Percentiles rank a stretch among this genome's conserved stretches.
These are phyloP conservation scores for Lipomyces sp. DNA, from an alignment of 805 yeast species.

Conservation along the genomic window DNA sequence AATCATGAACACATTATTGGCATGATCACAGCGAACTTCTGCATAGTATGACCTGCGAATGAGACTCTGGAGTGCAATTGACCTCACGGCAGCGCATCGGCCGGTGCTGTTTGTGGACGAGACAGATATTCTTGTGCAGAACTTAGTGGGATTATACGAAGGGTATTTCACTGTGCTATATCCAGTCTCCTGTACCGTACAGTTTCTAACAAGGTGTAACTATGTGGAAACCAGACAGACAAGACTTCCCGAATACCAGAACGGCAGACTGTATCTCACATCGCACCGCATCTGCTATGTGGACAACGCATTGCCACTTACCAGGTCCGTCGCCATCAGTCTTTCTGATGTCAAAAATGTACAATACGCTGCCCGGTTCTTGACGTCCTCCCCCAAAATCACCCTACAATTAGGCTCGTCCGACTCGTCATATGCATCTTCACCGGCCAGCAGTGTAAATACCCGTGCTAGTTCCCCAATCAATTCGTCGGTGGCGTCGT, in stretches of 20 bases:
- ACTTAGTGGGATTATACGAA: constrained; percentile 69
- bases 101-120: constrained; percentile 43
- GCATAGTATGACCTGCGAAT: too few species aligned
- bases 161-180: constrained; percentile 36
- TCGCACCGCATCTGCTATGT: constrained; percentile 68
- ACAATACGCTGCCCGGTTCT: constrained; percentile 46
- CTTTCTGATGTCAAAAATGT: constrained; percentile 42
- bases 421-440: background rate
- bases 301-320: constrained; percentile 46
- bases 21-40: too few species aligned
- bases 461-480: too few species aligned
- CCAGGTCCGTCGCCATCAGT: constrained; percentile 48
- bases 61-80: constrained; percentile 33
- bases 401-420: constrained; percentile 35
- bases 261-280: constrained; percentile 77
- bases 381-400: constrained; percentile 75
- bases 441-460: background rate
- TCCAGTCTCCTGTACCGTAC: too few species aligned
- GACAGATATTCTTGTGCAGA: constrained; percentile 50
- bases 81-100: constrained; percentile 35
- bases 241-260: constrained; percentile 57
- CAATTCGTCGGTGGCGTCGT: too few species aligned
- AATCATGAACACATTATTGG: too few species aligned
- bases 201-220: too few species aligned
- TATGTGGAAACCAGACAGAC: too few species aligned